Conservation (phyloP, 331 rosid species). For the Prunus yedoensis region DNA sequence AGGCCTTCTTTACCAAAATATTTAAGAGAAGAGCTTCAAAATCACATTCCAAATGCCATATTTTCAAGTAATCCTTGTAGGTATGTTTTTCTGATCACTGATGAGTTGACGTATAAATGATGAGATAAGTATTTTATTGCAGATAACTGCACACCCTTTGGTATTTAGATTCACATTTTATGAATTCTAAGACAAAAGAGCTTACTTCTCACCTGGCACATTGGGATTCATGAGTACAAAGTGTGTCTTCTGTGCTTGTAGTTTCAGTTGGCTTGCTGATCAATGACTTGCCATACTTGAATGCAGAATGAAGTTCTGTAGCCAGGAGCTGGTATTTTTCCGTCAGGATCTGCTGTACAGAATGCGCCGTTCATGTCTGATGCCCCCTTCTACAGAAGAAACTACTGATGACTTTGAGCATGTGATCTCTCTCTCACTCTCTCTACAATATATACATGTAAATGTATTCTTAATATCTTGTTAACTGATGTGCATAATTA, state of each 20-base stretch:
- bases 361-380: slow-evolving; percentile 84
- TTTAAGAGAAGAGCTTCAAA: slow-evolving; percentile 80
- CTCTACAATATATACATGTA: not conserved
- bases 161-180: not conserved
- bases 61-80: slow-evolving; percentile 96
- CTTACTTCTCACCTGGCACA: not conserved
- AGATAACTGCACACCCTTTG: not conserved
- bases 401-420: slow-evolving; percentile 86
- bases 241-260: slow-evolving; percentile 12
- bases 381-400: slow-evolving; percentile 82
- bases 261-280: slow-evolving; percentile 24
- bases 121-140: not conserved
- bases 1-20: slow-evolving; percentile 77
- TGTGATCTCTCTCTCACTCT: slow-evolving; percentile 39
- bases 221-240: not conserved
- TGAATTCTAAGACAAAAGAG: not conserved
- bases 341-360: slow-evolving; percentile 81
- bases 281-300: slow-evolving; percentile 24
- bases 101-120: not conserved
- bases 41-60: slow-evolving; percentile 72
- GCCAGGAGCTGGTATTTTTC: slow-evolving; percentile 83
- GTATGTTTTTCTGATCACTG: slow-evolving; percentile 26
- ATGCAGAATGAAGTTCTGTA: slow-evolving; percentile 75
- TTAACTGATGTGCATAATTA: slow-evolving; percentile 2
- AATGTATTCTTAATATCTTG: not conserved